Evolutionary conservation across 495 filamentous ascomycete genomes (phyloP), one percentile per base, ranked within the genome.

Genomic region (Durotheca rogersii): DNA sequence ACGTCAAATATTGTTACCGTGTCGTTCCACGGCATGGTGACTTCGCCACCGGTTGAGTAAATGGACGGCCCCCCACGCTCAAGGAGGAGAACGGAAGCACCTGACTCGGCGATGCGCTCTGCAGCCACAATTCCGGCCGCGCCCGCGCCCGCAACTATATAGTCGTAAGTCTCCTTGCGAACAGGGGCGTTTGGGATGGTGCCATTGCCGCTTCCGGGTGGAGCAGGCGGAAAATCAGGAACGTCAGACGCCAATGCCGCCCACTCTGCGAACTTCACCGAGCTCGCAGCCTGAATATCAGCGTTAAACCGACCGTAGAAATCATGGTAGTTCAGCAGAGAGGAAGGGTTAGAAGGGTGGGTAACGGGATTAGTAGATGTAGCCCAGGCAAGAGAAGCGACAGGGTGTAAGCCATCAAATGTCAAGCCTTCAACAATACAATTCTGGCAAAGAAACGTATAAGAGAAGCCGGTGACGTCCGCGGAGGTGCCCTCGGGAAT

Each of bases 381-480:
- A 17, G 41, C 41, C 9, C 19, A 45, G 23, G 25, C 41, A 4
- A 45, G 6, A 32, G 19, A 12, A 7, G 41, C 2, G 4, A 12
- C 12, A 3, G 41, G 9, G 7, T 14, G 4, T n/a, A 27, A 23
- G 41, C 12, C 23, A 45, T 32, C 27, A 14, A 45, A 33, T 14
- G 25, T 45, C 41, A 45, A 33, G 41, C 33, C 29, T 5, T 64
- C 61, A 6, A 53, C 25, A 17, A 68, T 58, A 41, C 69, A 72
- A 16, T 54, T 57, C 12, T 48, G 56, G 50, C 67, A 72, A 14
- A 72, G 58, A 53, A 69, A 72, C 6, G 69, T 72, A 35, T 69
- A 72, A 18, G 62, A 60, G 39, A 67, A 66, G 21, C 60, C 52
- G n/a, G 64, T 70, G 36, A 51, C 56, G 57, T 70, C 69, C 25